phyloP scores from a whole-genome alignment of 257 asterid species.

The Penstemon eatonii region DNA sequence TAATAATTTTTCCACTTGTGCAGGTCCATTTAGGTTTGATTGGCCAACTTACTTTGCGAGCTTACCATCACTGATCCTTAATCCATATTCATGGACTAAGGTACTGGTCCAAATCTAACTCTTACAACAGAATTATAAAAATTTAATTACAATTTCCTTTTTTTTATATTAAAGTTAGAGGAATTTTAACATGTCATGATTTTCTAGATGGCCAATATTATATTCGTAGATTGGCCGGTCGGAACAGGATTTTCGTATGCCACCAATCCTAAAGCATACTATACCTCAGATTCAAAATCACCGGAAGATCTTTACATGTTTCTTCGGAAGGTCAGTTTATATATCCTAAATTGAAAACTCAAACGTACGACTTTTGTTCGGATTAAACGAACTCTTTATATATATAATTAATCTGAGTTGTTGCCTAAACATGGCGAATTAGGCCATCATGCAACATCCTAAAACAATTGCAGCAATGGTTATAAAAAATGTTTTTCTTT shows the following conservation, averaged over 20 bases:
- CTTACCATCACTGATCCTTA: slow-evolving; percentile 33
- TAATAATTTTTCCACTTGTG: background rate
- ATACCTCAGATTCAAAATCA: slow-evolving; percentile 32
- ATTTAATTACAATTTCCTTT: background rate
- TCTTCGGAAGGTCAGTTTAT: slow-evolving; percentile 29
- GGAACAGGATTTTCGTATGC: slow-evolving; percentile 42
- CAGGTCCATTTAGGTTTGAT: slow-evolving; percentile 43
- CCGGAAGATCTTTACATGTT: slow-evolving; percentile 24
- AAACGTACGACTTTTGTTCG: background rate
- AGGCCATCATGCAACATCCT: too few species aligned
- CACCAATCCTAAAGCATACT: slow-evolving; percentile 24
- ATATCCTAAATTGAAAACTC: too few species aligned
- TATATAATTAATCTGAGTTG: too few species aligned
- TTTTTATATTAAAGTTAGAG: too few species aligned
- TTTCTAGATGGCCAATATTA: slow-evolving; percentile 33
- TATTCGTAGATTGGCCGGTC: slow-evolving; percentile 37
- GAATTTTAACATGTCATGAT: background rate
- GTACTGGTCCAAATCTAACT: slow-evolving; percentile 47
- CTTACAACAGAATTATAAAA: background rate
- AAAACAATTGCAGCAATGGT: too few species aligned
- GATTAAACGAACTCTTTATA: background rate
- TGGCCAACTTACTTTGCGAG: slow-evolving; percentile 30
- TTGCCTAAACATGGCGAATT: too few species aligned
- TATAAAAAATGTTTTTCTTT: too few species aligned
- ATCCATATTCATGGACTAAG: slow-evolving; percentile 55